phyloP scores from a whole-genome alignment of 2,329 filamentous ascomycete genomes.

The Huntiella moniliformis region DNA sequence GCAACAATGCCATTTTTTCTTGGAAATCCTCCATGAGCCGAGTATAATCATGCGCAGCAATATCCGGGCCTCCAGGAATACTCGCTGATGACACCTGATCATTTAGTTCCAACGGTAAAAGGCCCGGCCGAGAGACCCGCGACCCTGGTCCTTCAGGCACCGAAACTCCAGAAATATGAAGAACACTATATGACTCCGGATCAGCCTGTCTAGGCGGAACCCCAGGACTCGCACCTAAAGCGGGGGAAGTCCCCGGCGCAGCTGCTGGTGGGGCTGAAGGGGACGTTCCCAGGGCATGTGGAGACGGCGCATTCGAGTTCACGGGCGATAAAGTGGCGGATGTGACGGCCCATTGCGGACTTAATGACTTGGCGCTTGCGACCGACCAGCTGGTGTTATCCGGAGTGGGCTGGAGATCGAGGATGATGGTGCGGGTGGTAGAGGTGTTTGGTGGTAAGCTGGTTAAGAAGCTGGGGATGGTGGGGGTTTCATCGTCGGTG shows the following conservation, averaged over 20 bases:
- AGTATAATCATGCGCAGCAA: constrained; percentile 24
- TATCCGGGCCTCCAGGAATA: neutral
- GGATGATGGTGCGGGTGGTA: constrained; percentile 30
- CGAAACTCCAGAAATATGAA: constrained; percentile 8
- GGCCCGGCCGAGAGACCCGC: neutral
- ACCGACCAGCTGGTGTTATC: constrained; percentile 32
- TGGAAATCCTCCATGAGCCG: constrained; percentile 38
- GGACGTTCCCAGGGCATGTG: constrained; percentile 24
- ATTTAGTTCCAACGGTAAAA: neutral
- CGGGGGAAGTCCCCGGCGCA: constrained; percentile 34
- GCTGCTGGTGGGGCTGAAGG: constrained; percentile 23
- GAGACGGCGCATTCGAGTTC: constrained; percentile 17
- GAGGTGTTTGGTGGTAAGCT: constrained; percentile 31
- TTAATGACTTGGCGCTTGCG: constrained; percentile 51
- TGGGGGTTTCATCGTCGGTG: constrained; percentile 69
- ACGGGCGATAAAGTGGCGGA: constrained; percentile 27
- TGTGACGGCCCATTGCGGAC: constrained; percentile 49
- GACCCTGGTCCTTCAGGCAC: neutral
- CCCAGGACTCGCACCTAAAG: constrained; percentile 23
- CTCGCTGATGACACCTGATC: neutral
- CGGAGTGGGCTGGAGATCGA: constrained; percentile 31
- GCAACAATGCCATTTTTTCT: constrained; percentile 27
- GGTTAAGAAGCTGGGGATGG: constrained; percentile 31
- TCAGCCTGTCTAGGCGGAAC: constrained; percentile 7
- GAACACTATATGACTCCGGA: constrained; percentile 3